Conservation (phyloP, 495 filamentous ascomycete genomes). For the Penicillium atrosanguineum region DNA sequence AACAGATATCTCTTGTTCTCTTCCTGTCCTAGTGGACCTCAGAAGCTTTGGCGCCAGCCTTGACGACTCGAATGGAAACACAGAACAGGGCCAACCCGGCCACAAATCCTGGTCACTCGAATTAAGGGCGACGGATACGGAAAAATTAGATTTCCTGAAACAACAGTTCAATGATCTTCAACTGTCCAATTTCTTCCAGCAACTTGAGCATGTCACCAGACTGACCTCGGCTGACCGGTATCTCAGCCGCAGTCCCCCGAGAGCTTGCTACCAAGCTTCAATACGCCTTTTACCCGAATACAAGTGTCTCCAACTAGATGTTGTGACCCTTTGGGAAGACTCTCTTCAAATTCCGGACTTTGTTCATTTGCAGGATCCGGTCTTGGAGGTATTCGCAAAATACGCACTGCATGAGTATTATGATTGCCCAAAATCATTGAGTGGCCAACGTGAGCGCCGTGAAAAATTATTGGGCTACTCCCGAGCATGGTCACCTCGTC, state of each 20-base stretch:
- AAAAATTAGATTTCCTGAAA: conserved; percentile 17
- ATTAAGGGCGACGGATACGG: conserved; percentile 9
- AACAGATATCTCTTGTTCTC: not conserved
- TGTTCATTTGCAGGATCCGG: conserved; percentile 13
- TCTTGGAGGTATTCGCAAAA: conserved; percentile 26
- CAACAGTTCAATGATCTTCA: conserved; percentile 16
- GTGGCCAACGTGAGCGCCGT: conserved; percentile 3
- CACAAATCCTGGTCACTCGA: conserved; percentile 17
- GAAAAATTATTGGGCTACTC: conserved; percentile 12
- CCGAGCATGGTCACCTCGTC: conserved; percentile 46
- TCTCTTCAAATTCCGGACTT: conserved; percentile 31
- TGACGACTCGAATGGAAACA: not conserved
- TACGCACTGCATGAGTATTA: conserved; percentile 28
- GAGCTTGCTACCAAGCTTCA: conserved; percentile 36
- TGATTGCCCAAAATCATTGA: not conserved
- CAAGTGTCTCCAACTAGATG: conserved; percentile 26
- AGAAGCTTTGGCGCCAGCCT: not conserved
- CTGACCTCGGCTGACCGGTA: conserved; percentile 30
- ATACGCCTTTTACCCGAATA: conserved; percentile 15
- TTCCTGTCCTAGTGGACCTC: conserved; percentile 24
- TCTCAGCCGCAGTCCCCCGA: conserved; percentile 16
- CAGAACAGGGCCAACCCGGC: not conserved
- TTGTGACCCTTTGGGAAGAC: conserved; percentile 38
- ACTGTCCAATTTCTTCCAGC: conserved; percentile 17
- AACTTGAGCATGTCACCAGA: conserved; percentile 18